Conservation (phyloP, 805 yeast genomes). For the Yarrowia sp. region DNA sequence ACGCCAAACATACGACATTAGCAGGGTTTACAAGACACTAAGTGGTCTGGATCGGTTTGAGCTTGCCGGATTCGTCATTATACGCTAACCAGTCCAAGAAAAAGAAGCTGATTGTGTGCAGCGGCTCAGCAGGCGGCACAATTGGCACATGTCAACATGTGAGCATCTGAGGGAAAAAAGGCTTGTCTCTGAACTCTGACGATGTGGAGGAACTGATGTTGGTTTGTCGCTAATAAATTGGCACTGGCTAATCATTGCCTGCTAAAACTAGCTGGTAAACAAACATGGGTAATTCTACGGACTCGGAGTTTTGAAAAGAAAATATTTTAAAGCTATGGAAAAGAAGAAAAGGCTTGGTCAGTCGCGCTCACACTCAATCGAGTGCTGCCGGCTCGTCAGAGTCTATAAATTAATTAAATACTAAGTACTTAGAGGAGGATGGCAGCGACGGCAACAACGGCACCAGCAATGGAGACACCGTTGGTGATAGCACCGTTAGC, state of each 20-base stretch:
- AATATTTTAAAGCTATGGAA: conserved; percentile 1
- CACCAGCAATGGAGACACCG: conserved; percentile 21
- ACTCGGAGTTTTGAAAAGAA: not conserved
- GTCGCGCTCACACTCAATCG: not conserved
- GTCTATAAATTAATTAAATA: conserved; percentile 22
- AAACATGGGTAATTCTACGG: not conserved
- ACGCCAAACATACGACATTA: not conserved
- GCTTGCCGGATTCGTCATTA: not conserved
- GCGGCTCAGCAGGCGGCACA: too few relatives aligned
- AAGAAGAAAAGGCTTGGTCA: conserved; percentile 7
- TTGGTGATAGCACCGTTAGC: conserved; percentile 17
- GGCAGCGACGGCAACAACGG: conserved; percentile 15
- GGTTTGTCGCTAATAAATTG: not conserved
- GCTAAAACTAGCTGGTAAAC: not conserved
- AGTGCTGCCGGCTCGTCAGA: conserved; percentile 17
- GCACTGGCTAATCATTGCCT: not conserved
- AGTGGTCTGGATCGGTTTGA: not conserved
- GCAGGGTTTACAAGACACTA: not conserved
- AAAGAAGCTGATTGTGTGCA: not conserved
- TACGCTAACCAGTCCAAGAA: not conserved
- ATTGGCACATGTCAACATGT: too few relatives aligned
- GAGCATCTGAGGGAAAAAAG: not conserved
- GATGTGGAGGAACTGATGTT: not conserved
- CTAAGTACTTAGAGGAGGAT: conserved; percentile 16
- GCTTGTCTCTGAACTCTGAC: too few relatives aligned